These are phyloP conservation scores for Cercospora sp. DNA, from an alignment of 2,329 filamentous ascomycete species.

Conservation along the genomic window DNA sequence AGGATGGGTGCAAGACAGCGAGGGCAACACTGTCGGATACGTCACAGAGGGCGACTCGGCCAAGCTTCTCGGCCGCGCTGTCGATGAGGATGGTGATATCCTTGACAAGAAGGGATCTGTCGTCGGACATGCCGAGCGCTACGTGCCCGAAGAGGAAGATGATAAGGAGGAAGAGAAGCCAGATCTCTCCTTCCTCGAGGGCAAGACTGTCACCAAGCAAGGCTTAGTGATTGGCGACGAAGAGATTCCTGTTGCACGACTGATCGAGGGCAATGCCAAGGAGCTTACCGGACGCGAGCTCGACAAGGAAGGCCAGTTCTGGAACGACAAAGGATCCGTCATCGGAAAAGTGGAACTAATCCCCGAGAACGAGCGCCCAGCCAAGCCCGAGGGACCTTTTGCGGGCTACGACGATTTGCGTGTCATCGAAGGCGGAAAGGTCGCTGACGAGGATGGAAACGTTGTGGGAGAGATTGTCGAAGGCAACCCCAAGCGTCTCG, in stretches of 20 bases:
- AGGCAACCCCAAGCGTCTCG: constrained; percentile 62
- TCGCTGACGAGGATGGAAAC: constrained; percentile 54
- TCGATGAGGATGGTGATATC: constrained; percentile 56
- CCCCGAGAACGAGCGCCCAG: constrained; percentile 61
- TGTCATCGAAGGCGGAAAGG: constrained; percentile 50
- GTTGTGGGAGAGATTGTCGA: constrained; percentile 55
- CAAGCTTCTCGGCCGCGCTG: constrained; percentile 52
- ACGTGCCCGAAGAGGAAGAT: constrained; percentile 64
- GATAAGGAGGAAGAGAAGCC: constrained; percentile 49
- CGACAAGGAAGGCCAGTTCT: constrained; percentile 69
- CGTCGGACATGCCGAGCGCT: constrained; percentile 54
- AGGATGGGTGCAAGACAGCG: constrained; percentile 52
- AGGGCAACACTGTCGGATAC: constrained; percentile 52
- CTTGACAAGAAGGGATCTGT: constrained; percentile 56
- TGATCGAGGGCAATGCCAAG: constrained; percentile 66
- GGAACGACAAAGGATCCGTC: constrained; percentile 70
- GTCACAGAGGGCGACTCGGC: constrained; percentile 53
- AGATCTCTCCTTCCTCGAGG: constrained; percentile 49
- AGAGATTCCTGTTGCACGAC: constrained; percentile 58
- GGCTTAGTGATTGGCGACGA: constrained; percentile 53
- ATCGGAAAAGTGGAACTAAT: constrained; percentile 69
- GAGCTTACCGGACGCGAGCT: constrained; percentile 67
- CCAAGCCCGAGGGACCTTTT: constrained; percentile 53
- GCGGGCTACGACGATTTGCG: constrained; percentile 52
- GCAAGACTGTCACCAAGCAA: constrained; percentile 52